phyloP scores from a whole-genome alignment of 2,329 filamentous ascomycete species.

The Epichloe gansuensis region DNA sequence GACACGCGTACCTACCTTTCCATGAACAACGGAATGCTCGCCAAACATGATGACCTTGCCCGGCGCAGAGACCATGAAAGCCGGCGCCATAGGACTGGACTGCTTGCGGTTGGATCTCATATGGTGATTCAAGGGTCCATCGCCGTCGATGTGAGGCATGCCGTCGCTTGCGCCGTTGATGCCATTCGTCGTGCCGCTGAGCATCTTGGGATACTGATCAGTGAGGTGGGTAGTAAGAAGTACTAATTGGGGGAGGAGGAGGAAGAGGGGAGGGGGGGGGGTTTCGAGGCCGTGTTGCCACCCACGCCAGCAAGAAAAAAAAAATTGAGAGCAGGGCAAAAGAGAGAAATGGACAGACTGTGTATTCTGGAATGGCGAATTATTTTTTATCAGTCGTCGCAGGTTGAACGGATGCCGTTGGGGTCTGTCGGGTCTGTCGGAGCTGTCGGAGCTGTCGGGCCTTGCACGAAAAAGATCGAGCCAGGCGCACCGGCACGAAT shows the following conservation, averaged over 20 bases:
- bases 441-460: not conserved
- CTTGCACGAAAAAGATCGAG: not conserved
- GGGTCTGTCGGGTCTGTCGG: not conserved
- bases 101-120: constrained; percentile 38
- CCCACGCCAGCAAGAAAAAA: not conserved
- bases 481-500: not conserved
- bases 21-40: constrained; percentile 95
- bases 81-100: constrained; percentile 59
- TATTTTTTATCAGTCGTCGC: no score
- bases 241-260: not conserved
- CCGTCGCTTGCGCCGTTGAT: constrained; percentile 15
- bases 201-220: constrained; percentile 2
- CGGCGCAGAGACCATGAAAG: constrained; percentile 96
- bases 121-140: constrained; percentile 21
- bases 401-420: not conserved
- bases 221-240: not conserved
- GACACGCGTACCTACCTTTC: constrained; percentile 49
- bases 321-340: not conserved
- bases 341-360: not conserved
- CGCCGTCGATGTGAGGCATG: constrained; percentile 21
- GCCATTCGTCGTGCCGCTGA: constrained; percentile 14
- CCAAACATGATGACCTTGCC: constrained; percentile 98
- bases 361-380: not conserved
- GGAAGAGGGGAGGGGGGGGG: no score
- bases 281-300: not conserved